These are phyloP conservation scores for Alternaria angustiovoidea DNA, from an alignment of 2,329 filamentous ascomycete genomes.

Conservation along the genomic window DNA sequence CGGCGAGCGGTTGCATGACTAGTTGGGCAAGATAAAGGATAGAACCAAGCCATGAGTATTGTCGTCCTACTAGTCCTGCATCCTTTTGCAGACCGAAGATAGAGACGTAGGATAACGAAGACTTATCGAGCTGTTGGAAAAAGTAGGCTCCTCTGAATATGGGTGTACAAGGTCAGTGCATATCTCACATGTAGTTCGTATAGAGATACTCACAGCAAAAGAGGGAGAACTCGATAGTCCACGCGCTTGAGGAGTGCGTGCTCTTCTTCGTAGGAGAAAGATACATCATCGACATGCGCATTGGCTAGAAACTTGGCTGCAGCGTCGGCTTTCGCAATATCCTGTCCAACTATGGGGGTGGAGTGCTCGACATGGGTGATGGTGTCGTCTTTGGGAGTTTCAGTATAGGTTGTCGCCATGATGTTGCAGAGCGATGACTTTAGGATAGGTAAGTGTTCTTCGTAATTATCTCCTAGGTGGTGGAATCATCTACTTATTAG, in stretches of 20 bases:
- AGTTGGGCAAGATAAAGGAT: constrained; percentile 66
- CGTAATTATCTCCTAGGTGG: background rate
- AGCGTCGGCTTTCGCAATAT: constrained; percentile 46
- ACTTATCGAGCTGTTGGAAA: constrained; percentile 65
- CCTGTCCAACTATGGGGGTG: background rate
- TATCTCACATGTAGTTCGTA: background rate
- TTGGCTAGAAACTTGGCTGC: constrained; percentile 57
- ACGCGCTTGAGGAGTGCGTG: constrained; percentile 60
- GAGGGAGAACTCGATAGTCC: constrained; percentile 59
- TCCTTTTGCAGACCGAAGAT: constrained; percentile 61
- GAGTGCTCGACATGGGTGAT: constrained; percentile 27
- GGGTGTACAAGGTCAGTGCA: background rate
- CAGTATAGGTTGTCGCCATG: constrained; percentile 13
- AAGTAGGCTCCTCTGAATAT: constrained; percentile 62
- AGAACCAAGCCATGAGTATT: constrained; percentile 68
- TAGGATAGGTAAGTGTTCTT: background rate
- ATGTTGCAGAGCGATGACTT: background rate
- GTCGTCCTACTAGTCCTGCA: constrained; percentile 56
- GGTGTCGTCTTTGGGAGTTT: constrained; percentile 20
- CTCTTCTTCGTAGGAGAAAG: constrained; percentile 61
- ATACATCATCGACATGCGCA: constrained; percentile 48
- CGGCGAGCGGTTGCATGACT: constrained; percentile 60
- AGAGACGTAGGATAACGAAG: constrained; percentile 53
- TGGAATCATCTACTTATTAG: constrained; percentile 10
- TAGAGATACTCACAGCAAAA: constrained; percentile 55